These are phyloP conservation scores for Suillus ampliporus DNA, from an alignment of 768 basidiomycete species.

Conservation along the genomic window DNA sequence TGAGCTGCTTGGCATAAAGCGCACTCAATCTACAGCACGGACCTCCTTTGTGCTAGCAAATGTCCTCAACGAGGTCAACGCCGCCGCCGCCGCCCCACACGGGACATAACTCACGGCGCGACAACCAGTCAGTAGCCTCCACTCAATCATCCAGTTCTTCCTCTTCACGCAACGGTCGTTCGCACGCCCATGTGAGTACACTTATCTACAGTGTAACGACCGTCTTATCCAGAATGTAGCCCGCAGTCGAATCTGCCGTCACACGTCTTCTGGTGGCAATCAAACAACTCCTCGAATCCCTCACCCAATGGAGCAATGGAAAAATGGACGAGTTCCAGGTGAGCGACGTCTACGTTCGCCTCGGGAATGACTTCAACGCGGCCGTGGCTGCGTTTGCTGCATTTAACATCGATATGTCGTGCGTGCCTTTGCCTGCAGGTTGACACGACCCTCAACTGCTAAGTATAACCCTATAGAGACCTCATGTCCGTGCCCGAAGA, in stretches of 20 bases:
- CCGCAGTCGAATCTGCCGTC: constrained; percentile 88
- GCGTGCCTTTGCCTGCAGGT: constrained; percentile 42
- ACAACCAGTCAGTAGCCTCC: constrained; percentile 58
- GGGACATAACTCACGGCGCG: constrained; percentile 55
- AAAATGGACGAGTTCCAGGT: constrained; percentile 79
- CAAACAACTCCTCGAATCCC: constrained; percentile 89
- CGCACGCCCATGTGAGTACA: constrained; percentile 31
- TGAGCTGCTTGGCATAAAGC: constrained; percentile 1
- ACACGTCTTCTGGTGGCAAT: constrained; percentile 93
- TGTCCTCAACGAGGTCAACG: constrained; percentile 26
- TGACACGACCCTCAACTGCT: constrained; percentile 14
- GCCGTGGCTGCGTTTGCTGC: constrained; percentile 88
- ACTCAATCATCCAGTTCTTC: constrained; percentile 42
- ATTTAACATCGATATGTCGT: constrained; percentile 92
- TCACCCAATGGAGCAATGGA: constrained; percentile 83
- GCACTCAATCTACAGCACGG: background rate
- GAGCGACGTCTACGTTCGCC: constrained; percentile 94
- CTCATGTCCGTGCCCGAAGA: constrained; percentile 88
- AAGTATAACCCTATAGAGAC: constrained; percentile 59
- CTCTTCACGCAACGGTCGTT: constrained; percentile 27
- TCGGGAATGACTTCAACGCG: constrained; percentile 97
- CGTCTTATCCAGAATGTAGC: constrained; percentile 44
- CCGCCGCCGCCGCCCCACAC: constrained; percentile 26
- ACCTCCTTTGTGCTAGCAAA: constrained; percentile 10
- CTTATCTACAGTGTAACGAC: constrained; percentile 16